phyloP scores from a whole-genome alignment of 768 basidiomycete species.

The Pulveroboletus sp. region DNA sequence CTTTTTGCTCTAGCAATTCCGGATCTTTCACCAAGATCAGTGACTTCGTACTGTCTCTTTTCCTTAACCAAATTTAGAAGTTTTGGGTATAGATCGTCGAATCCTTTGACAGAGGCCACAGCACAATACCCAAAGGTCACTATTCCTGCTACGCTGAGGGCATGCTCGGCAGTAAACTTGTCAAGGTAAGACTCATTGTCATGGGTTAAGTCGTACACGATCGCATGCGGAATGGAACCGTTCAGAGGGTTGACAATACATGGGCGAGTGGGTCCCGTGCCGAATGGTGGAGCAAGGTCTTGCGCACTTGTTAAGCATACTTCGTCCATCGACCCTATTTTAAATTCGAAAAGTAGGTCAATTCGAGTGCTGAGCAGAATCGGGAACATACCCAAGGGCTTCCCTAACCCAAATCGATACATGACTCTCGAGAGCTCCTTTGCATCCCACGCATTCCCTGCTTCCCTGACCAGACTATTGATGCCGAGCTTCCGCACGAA shows the following conservation, averaged over 20 bases:
- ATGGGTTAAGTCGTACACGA: constrained; percentile 94
- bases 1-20: constrained; percentile 60
- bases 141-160: constrained; percentile 91
- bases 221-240: constrained; percentile 87
- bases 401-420: constrained; percentile 87
- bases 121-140: constrained; percentile 87
- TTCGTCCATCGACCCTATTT: constrained; percentile 84
- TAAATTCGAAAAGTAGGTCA: background rate
- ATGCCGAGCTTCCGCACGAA: constrained; percentile 92
- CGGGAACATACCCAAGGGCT: constrained; percentile 71
- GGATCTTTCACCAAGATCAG: constrained; percentile 50
- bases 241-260: constrained; percentile 76
- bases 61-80: constrained; percentile 87
- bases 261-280: constrained; percentile 71
- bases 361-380: background rate
- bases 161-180: constrained; percentile 92
- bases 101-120: constrained; percentile 92
- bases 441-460: constrained; percentile 85
- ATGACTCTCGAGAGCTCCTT: constrained; percentile 88
- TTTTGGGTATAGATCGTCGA: constrained; percentile 96
- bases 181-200: constrained; percentile 92
- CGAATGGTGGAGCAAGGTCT: constrained; percentile 77
- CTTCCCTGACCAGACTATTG: constrained; percentile 91
- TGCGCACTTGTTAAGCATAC: constrained; percentile 76
- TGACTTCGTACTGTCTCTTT: constrained; percentile 71